Evolutionary conservation across 768 basidiomycete genomes (phyloP).

Genomic region (Russula sp.): DNA sequence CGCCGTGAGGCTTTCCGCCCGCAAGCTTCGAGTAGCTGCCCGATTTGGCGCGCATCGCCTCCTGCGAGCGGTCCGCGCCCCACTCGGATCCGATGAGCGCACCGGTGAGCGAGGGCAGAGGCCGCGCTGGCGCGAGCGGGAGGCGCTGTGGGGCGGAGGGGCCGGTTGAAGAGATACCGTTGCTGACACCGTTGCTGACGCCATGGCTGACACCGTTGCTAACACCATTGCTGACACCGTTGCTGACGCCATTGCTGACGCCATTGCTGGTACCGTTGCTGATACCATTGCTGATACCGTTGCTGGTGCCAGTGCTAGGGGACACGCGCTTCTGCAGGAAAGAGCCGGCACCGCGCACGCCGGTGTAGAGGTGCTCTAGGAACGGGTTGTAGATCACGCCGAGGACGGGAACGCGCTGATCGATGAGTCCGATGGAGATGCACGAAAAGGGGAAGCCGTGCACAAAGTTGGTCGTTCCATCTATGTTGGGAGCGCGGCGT

Average conservation of each 20-base stretch:
- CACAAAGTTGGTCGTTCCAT: conserved; percentile 84
- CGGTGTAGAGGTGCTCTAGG: conserved; percentile 6
- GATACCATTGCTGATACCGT: neutral
- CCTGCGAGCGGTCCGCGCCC: conserved; percentile 67
- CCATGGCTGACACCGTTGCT: neutral
- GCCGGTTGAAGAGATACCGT: neutral
- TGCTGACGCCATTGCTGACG: neutral
- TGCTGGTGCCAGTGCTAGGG: neutral
- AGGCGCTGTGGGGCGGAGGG: conserved; percentile 39
- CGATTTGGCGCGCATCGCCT: conserved; percentile 49
- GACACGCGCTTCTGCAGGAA: conserved; percentile 39
- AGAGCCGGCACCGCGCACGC: conserved; percentile 62
- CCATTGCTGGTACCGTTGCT: neutral
- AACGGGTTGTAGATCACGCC: conserved; percentile 10
- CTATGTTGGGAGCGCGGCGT: conserved; percentile 38
- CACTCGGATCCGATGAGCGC: conserved; percentile 81
- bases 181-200: neutral
- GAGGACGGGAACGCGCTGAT: conserved; percentile 62
- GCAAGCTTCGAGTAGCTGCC: conserved; percentile 68
- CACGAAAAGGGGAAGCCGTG: conserved; percentile 83
- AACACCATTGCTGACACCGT: neutral
- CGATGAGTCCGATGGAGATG: conserved; percentile 86
- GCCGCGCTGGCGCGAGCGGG: conserved; percentile 52
- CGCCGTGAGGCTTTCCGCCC: conserved; percentile 53
- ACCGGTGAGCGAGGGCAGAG: conserved; percentile 58